phyloP scores from a whole-genome alignment of 2,329 filamentous ascomycete genomes.

The Berkeleyomyces basicola region DNA sequence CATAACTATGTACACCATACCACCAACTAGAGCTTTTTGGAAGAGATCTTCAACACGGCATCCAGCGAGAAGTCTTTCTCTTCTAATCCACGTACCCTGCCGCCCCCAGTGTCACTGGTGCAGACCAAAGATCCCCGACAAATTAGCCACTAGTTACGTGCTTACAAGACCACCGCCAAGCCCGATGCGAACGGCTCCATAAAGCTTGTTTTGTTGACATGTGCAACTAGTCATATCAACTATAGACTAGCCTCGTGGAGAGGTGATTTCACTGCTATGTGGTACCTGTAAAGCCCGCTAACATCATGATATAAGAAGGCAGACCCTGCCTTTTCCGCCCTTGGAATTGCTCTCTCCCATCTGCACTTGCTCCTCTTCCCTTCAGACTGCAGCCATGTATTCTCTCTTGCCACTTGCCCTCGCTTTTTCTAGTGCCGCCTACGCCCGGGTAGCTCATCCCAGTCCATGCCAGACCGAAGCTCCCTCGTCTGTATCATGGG shows the following conservation, averaged over 20 bases:
- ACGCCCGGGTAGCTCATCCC: background rate
- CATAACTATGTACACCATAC: too few relatives aligned
- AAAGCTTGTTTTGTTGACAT: background rate
- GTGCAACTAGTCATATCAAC: background rate
- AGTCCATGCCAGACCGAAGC: constrained; percentile 11
- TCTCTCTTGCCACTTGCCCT: background rate
- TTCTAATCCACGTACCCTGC: too few relatives aligned
- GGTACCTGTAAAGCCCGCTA: too few relatives aligned
- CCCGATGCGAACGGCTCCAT: background rate
- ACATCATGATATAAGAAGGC: too few relatives aligned
- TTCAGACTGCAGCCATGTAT: background rate
- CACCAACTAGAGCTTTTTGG: too few relatives aligned
- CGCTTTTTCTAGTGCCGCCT: constrained; percentile 12
- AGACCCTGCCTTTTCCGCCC: too few relatives aligned
- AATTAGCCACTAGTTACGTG: background rate
- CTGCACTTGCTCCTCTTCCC: background rate
- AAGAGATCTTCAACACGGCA: too few relatives aligned
- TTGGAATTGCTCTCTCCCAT: too few relatives aligned
- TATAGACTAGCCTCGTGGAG: too few relatives aligned
- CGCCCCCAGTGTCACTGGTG: background rate
- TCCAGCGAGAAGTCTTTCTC: too few relatives aligned
- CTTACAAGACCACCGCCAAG: background rate
- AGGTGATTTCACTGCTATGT: too few relatives aligned
- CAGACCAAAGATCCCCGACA: background rate
- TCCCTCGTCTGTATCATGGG: constrained; percentile 1